Percentiles rank a stretch among this genome's conserved stretches.
phyloP scores from a whole-genome alignment of 805 yeast genomes.

The Kodamaea kaohsiungensis region DNA sequence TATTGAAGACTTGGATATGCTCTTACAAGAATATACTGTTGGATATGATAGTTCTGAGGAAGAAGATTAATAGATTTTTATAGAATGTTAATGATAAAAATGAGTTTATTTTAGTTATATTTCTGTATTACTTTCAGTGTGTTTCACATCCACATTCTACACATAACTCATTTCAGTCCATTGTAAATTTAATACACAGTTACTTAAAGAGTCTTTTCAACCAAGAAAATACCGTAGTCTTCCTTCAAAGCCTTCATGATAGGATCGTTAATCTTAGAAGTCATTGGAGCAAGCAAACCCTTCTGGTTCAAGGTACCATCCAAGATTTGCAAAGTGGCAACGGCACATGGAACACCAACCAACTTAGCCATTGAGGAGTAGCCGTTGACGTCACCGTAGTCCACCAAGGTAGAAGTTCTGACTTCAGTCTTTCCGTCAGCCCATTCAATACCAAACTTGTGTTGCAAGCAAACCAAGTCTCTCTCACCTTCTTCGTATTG shows the following conservation, averaged over 20 bases:
- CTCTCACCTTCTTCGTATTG: slow-evolving; percentile 95
- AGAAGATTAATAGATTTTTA: background rate
- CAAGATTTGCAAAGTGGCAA: slow-evolving; percentile 84
- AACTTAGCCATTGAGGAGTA: slow-evolving; percentile 98
- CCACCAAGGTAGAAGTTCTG: slow-evolving; percentile 94
- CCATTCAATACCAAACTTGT: slow-evolving; percentile 97
- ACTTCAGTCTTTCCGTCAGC: slow-evolving; percentile 88
- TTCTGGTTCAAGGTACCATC: slow-evolving; percentile 75
- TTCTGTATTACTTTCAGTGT: no score
- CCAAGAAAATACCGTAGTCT: slow-evolving; percentile 80
- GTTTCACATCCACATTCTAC: no score
- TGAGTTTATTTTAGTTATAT: no score
- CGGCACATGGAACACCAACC: slow-evolving; percentile 98
- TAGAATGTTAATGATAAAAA: background rate
- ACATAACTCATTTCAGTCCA: no score
- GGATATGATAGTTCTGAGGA: slow-evolving; percentile 42
- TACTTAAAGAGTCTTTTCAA: slow-evolving; percentile 45
- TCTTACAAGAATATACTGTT: slow-evolving; percentile 49
- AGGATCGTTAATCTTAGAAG: slow-evolving; percentile 87
- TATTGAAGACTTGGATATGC: slow-evolving; percentile 46
- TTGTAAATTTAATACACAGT: background rate
- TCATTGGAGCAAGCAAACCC: slow-evolving; percentile 92
- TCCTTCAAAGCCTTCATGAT: slow-evolving; percentile 90
- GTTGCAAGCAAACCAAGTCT: slow-evolving; percentile 93
- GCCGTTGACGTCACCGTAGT: slow-evolving; percentile 84